Evolutionary conservation across 345 rosid species (phyloP), one percentile per base, ranked within the genome.

Genomic region (Passiflora organensis): DNA sequence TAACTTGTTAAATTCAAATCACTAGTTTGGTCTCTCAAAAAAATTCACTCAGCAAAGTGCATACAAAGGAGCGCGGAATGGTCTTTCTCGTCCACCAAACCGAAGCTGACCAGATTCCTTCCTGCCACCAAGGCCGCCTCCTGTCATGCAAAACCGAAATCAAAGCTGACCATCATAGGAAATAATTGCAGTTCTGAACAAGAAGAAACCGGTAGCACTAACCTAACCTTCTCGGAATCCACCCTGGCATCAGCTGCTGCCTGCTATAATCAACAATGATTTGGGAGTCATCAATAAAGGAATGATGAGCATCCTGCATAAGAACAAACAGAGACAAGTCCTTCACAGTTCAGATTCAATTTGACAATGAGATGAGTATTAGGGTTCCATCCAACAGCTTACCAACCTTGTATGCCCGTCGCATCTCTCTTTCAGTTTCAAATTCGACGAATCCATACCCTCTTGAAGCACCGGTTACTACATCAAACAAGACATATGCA

Each of bases 141-240:
- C 99, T 89, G 63, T 60, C 48, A 8, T 21, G n/a, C 19, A 14
- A 32, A 13, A 16, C 22, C 42, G 25, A 59, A 23, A 19, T 42
- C 12, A 25, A 6, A 28, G n/a, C 22, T 14, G 43, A 53, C 36
- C 42, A 4, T 12, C 1, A 43, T 28, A 10, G 10, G 4, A 36
- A 59, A 17, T 38, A 53, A 3, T 28, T 28, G 34, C 8, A 28
- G 34, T 10, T 8, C 15, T 15, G 17, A 37, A 4, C 55, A 37
- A 38, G 28, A 21, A 24, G 56, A 25, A 23, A 15, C 6, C 12
- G 15, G 22, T 41, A 10, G 10, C 34, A 64, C 78, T 71, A 21
- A 82, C 99, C 99, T 82, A 93, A 77, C 82, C 99, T 78, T 78
- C 99, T 81, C n/a, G 99, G 99, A 65, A 93, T 86, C 96, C 96